Evolutionary conservation across 345 rosid genomes (phyloP), one percentile per base, ranked within the genome.

Genomic region (Salix exigua): DNA sequence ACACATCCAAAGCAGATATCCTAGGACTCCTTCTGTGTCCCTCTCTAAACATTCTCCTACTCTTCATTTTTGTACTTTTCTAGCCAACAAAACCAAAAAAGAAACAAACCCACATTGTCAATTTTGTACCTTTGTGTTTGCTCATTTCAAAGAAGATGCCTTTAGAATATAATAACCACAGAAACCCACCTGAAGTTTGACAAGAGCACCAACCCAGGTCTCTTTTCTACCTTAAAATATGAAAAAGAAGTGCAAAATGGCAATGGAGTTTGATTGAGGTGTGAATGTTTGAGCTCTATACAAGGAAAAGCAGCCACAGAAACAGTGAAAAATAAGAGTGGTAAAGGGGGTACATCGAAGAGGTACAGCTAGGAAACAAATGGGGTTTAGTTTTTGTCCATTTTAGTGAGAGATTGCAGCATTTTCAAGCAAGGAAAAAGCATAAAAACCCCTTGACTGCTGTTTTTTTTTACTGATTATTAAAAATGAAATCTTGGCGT

Each of bases 11-110:
- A 69, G 85, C 86, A 73, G 81, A 86, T 73, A 86, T 83, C 71
- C 86, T 77, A 31, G 89, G 86, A 79, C 88, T 89, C 78, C 83
- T 83, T 77, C 87, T 81, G 25, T 80, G 77, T 80, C 84, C 90
- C 73, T 84, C 87, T 78, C 83, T 83, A 87, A 82, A 82, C 69
- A 78, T 77, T 37, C 58, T 73, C 70, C 83, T 66, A 77, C 75
- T 37, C 58, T 67, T 67, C 83, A 80, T 85, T 72, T 83, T 68
- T 66, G 70, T 79, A 68, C 78, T 80, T 81, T 80, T 70, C 85
- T 75, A 18, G 28, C 44, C 79, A 72, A 40, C 78, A 82, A 35
- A 6, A 70, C 28, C 40, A 68, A 68, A 23, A 53, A 38, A 37
- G 35, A 68, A 67, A 63, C 69, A 75, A 75, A 68, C 73, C 73